Evolutionary conservation across 1,284 basidiomycete species (phyloP).

Genomic region (Tilletiaria anomala): DNA sequence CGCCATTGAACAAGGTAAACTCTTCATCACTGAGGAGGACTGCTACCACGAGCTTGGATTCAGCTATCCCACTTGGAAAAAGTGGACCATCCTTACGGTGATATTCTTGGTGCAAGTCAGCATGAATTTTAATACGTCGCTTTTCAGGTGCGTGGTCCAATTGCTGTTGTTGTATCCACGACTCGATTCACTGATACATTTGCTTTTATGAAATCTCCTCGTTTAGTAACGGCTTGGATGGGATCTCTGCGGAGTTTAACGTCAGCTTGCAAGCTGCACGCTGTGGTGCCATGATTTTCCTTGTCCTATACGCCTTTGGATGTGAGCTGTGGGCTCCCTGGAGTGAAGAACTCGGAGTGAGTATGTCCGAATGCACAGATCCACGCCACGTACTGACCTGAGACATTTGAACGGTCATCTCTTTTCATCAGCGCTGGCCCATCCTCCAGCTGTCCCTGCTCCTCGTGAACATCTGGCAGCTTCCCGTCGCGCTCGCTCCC

Average conservation of each 20-base stretch:
- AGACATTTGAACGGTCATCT: no score
- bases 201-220: no score
- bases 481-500: slow-evolving; percentile 32
- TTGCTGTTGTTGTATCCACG: neutral
- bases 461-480: slow-evolving; percentile 39
- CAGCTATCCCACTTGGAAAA: neutral
- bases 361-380: neutral
- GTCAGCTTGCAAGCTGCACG: slow-evolving; percentile 40
- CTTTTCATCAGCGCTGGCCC: no score
- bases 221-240: no score
- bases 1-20: no score
- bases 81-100: slow-evolving; percentile 12
- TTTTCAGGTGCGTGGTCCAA: slow-evolving; percentile 40
- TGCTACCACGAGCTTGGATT: neutral
- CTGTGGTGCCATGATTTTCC: slow-evolving; percentile 41
- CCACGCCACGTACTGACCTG: no score
- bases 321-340: slow-evolving; percentile 39
- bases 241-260: slow-evolving; percentile 31
- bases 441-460: slow-evolving; percentile 32
- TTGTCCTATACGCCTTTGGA: slow-evolving; percentile 41
- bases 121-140: slow-evolving; percentile 41
- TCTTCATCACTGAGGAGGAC: neutral
- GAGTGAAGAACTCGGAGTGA: slow-evolving; percentile 38
- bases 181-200: no score
- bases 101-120: slow-evolving; percentile 41